A percentile compares a stretch with the other conserved stretches of the same genome.
Evolutionary conservation across 2,329 filamentous ascomycete species (phyloP).

Genomic region (Sporothrix pallida): DNA sequence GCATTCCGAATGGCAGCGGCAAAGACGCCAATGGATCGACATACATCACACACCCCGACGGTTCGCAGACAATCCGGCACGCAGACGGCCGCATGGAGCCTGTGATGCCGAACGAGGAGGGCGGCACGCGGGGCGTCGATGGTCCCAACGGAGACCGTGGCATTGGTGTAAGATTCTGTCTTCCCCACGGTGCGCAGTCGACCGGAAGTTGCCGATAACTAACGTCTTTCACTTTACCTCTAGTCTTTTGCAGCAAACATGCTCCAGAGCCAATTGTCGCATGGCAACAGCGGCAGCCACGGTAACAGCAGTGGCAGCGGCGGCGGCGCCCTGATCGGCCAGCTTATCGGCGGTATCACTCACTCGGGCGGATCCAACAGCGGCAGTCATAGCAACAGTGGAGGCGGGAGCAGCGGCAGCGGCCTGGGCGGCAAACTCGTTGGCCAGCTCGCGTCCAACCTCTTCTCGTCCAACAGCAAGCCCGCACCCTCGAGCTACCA

Average conservation of each 20-base stretch:
- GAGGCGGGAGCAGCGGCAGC: constrained; percentile 47
- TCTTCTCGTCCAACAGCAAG: constrained; percentile 59
- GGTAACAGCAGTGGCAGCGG: constrained; percentile 46
- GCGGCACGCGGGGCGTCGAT: constrained; percentile 52
- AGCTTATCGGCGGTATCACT: constrained; percentile 53
- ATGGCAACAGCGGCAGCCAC: constrained; percentile 44
- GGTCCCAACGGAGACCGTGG: constrained; percentile 58
- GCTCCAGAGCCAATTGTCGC: constrained; percentile 54
- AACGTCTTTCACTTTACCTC: constrained; percentile 37
- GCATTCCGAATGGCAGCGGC: constrained; percentile 49
- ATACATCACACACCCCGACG: constrained; percentile 67
- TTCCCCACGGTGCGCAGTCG: background rate
- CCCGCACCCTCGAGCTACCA: constrained; percentile 57
- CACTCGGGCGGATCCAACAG: constrained; percentile 43
- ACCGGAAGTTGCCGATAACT: background rate
- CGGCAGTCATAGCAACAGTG: constrained; percentile 39
- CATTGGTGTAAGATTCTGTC: constrained; percentile 62
- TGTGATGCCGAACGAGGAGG: constrained; percentile 52
- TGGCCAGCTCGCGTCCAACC: constrained; percentile 61
- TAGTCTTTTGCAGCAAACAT: constrained; percentile 67
- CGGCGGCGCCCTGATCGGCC: constrained; percentile 53
- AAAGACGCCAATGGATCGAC: constrained; percentile 46
- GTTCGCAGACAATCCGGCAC: constrained; percentile 65
- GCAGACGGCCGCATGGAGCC: constrained; percentile 67
- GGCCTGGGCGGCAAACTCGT: constrained; percentile 59